Evolutionary conservation across 106 monocot genomes (phyloP).

Genomic region (Iris macrosiphon): DNA sequence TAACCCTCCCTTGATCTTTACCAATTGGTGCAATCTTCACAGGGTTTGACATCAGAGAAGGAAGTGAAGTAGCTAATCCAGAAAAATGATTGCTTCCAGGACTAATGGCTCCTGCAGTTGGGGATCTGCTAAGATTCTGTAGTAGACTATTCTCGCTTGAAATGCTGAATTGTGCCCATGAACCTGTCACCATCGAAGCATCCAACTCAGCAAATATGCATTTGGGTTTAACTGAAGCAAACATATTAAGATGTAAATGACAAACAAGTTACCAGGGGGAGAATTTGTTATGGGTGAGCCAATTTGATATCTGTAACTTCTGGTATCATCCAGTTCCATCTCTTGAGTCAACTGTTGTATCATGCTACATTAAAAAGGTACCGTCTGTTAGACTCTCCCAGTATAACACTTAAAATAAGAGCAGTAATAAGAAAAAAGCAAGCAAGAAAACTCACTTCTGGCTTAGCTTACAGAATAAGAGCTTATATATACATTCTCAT

Average conservation of each 20-base stretch:
- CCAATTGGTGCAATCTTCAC: conserved; percentile 71
- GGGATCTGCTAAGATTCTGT: conserved; percentile 33
- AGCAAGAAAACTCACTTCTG: too few relatives aligned
- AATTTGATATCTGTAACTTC: conserved; percentile 37
- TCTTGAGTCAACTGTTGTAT: conserved; percentile 67
- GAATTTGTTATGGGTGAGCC: conserved; percentile 58
- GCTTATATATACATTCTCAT: too few relatives aligned
- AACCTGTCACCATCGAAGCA: conserved; percentile 5
- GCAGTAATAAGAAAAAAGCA: too few relatives aligned
- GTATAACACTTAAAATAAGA: too few relatives aligned
- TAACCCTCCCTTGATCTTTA: conserved; percentile 30
- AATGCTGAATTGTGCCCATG: conserved; percentile 45
- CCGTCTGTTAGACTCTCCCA: not conserved
- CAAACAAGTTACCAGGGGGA: conserved; percentile 53
- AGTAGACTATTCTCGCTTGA: conserved; percentile 36
- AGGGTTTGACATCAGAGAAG: conserved; percentile 47
- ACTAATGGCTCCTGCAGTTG: conserved; percentile 18
- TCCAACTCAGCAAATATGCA: not conserved
- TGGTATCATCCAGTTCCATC: conserved; percentile 44
- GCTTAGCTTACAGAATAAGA: too few relatives aligned
- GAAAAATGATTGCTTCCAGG: conserved; percentile 25
- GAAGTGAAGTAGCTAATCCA: conserved; percentile 48
- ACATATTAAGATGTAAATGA: not conserved
- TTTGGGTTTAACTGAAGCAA: not conserved
- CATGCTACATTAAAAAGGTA: conserved; percentile 25